Conservation (phyloP, 768 basidiomycete genomes). For the Auricularia cornea region DNA sequence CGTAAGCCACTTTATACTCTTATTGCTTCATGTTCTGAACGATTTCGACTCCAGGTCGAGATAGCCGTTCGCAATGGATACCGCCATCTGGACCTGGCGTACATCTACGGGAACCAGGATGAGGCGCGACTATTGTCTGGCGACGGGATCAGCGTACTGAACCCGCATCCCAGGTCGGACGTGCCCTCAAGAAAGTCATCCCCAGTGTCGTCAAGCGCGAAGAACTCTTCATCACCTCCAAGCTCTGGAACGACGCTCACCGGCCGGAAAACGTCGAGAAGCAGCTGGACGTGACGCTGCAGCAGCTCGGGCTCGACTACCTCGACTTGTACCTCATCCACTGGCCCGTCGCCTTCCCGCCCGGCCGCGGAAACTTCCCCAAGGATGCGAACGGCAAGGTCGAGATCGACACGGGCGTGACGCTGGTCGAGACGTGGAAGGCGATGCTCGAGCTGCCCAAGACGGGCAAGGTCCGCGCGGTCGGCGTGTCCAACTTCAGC, state of each 20-base stretch:
- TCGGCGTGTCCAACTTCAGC: slow-evolving; percentile 83
- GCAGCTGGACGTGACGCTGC: slow-evolving; percentile 68
- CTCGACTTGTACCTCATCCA: slow-evolving; percentile 78
- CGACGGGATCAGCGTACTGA: slow-evolving; percentile 3
- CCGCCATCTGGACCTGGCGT: slow-evolving; percentile 80
- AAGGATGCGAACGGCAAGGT: slow-evolving; percentile 27
- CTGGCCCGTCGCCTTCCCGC: slow-evolving; percentile 67
- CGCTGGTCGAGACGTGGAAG: slow-evolving; percentile 73
- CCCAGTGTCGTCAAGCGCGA: slow-evolving; percentile 70
- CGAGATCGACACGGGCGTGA: slow-evolving; percentile 48
- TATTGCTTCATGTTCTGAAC: no score
- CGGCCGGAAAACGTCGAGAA: slow-evolving; percentile 58
- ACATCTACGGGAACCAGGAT: slow-evolving; percentile 72
- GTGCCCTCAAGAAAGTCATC: slow-evolving; percentile 68
- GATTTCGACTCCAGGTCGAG: slow-evolving; percentile 44
- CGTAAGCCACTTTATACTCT: slow-evolving; percentile 27
- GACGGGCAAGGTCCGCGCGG: slow-evolving; percentile 57
- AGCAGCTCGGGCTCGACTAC: slow-evolving; percentile 64
- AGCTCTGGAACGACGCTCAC: slow-evolving; percentile 76
- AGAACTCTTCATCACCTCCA: slow-evolving; percentile 73
- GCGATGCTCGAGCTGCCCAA: slow-evolving; percentile 65
- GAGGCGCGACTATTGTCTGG: slow-evolving; percentile 29
- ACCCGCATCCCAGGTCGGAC: slow-evolving; percentile 38
- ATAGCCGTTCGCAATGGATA: slow-evolving; percentile 68
- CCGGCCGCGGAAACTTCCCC: slow-evolving; percentile 50